Base-by-base conservation (phyloP, 2,329 filamentous ascomycete genomes). In the Amphichorda felina region DNA sequence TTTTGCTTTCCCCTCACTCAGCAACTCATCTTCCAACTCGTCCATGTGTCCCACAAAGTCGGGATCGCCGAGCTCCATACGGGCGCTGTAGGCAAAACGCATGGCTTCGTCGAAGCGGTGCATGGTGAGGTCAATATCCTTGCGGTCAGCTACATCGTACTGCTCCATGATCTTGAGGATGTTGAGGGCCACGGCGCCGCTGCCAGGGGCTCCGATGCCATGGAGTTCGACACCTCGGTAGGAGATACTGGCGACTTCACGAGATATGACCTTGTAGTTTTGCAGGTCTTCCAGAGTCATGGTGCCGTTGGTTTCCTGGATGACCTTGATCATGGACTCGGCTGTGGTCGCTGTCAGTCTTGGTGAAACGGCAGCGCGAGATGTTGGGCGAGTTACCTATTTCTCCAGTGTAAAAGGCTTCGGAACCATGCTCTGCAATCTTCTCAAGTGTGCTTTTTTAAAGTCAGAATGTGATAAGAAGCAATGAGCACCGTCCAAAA, bases 81-180 rank as follows among this genome's bases (percentile, higher is more conserved):
- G 77, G 46, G 81, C 64, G 4, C 80, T 87, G 52, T 95, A 96
- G 3, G 75, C 87, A 54, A 94, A 96, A 16, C 86, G 74, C 62
- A 94, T 85, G 10, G 87, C 82, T 64, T 96, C 91, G 49, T 86
- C 76, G 43, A 94, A 70, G 11, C 83, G 75, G 57, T 96, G 91
- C 1, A 79, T 80, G 26, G 79, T 85, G 1, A 93, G 60, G 45
- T 85, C 79, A 15, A 56, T 55, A 30, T 72, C 60, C 28, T 16
- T 14, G 7, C 66, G 51, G 40, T 75, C 77, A 18, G 77, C 63
- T 26, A 61, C 55, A 4, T 67, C 59, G 54, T 82, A 94, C 14
- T 83, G 81, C 54, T 89, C 80, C 56, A 95, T 70, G 22, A 79
- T 86, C 51, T 94, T 94, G 49, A 96, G 64, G 3, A 80, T 77